phyloP scores from a whole-genome alignment of 2,329 filamentous ascomycete species.

The Chaetomium globosum region DNA sequence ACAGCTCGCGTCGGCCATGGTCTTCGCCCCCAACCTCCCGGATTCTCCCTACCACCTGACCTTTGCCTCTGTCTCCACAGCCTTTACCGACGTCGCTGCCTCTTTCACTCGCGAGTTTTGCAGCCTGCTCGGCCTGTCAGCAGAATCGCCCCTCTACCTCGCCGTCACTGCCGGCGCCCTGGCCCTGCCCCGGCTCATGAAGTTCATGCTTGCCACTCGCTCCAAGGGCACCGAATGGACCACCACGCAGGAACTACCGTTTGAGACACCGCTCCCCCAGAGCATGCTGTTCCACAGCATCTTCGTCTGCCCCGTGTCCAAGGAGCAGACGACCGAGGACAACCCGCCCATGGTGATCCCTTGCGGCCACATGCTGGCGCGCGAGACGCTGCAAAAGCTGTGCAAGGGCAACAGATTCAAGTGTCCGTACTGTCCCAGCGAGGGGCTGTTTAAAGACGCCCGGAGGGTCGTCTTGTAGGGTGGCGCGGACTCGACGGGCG shows the following conservation, averaged over 20 bases:
- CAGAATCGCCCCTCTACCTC: slow-evolving; percentile 89
- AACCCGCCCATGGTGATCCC: slow-evolving; percentile 98
- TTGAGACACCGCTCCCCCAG: slow-evolving; percentile 64
- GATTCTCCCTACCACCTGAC: slow-evolving; percentile 77
- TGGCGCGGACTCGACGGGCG: background rate
- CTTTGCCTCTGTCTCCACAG: slow-evolving; percentile 60
- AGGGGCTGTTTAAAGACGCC: slow-evolving; percentile 77
- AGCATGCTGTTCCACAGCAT: slow-evolving; percentile 85
- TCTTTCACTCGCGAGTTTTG: slow-evolving; percentile 95
- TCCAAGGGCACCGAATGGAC: slow-evolving; percentile 95
- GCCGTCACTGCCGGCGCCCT: slow-evolving; percentile 91
- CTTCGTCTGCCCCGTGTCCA: slow-evolving; percentile 95
- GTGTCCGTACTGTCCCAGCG: slow-evolving; percentile 91
- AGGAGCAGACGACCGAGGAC: slow-evolving; percentile 88
- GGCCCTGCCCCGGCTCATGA: slow-evolving; percentile 83
- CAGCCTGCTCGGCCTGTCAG: slow-evolving; percentile 82
- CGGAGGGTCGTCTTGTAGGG: slow-evolving; percentile 67
- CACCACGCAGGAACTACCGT: slow-evolving; percentile 83
- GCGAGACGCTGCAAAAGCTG: slow-evolving; percentile 77
- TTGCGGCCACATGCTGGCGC: slow-evolving; percentile 90
- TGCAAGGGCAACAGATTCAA: slow-evolving; percentile 83
- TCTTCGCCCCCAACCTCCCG: slow-evolving; percentile 73
- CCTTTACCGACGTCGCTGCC: slow-evolving; percentile 79
- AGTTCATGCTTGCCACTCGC: slow-evolving; percentile 84
- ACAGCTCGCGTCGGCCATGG: slow-evolving; percentile 77